Base-by-base conservation (phyloP, 805 yeast species). In the Wickerhamomyces mucosus region DNA sequence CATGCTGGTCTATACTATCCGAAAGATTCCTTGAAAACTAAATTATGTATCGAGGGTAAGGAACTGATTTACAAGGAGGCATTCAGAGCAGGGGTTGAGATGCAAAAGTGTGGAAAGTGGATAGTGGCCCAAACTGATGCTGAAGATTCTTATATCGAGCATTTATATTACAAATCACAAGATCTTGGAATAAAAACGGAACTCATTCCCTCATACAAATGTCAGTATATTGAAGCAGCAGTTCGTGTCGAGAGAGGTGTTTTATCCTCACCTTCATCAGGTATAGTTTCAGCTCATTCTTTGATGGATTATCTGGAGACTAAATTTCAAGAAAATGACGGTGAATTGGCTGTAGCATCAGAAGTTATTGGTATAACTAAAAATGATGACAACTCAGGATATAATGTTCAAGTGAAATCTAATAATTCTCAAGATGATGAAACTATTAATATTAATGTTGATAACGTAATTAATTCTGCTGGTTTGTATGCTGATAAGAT, bases 1-100 rank as follows among this genome's bases (percentile, higher is more conserved):
- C 96, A 86, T 56, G 95, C 95, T 0, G 96, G 95, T 0, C 46
- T 86, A 6, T 88, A 88, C 51, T 80, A 82, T 46, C 94, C 95
- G 0, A 56, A 61, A 8, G 69, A 71, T 36, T 67, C 80, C 3
- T 59, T 88, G 33, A 79, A 83, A 48, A 72, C 83, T 0, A 55
- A 62, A 41, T 55, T 86, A 18, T 88, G 96, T 46, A 61, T 86
- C 21, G 65, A 68, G 23, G 96, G 96, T 0, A 85, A 81, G 44
- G 54, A 72, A 11, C 55, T 75, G 53, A 62, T 86, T 10, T 86
- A 85, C 50, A 67, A 59, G 19, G 46, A 54, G 30, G 55, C 55
- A 6, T 43, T 47, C 11, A 52, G 51, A 23, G 57, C 59, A n/a
- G 78, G 67, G 10, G 76, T 82, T 4, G 74, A 72, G n/a, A 53